phyloP scores from a whole-genome alignment of 2,329 filamentous ascomycete species.

The Xylaria digitata region DNA sequence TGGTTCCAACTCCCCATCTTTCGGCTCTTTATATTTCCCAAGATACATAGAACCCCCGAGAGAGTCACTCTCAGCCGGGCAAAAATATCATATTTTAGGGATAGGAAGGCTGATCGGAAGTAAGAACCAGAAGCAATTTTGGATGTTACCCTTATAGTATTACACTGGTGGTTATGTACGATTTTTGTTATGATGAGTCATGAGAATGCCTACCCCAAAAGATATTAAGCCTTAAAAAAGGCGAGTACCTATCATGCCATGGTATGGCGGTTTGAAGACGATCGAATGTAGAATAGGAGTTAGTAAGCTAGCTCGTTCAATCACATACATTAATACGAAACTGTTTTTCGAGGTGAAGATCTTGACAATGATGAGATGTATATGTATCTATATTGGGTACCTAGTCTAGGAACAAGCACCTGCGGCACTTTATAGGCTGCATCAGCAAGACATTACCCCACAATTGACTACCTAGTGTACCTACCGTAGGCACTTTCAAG shows the following conservation, averaged over 20 bases:
- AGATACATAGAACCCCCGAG: neutral
- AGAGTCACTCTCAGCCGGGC: neutral
- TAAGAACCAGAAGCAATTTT: neutral
- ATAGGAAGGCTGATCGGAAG: neutral
- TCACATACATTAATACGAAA: too few relatives aligned
- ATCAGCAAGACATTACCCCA: constrained; percentile 17
- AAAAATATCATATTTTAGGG: neutral
- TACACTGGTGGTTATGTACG: neutral
- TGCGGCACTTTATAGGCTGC: neutral
- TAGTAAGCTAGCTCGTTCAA: too few relatives aligned
- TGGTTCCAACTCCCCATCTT: neutral
- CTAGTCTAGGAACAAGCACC: too few relatives aligned
- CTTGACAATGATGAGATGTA: too few relatives aligned
- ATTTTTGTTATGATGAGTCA: neutral
- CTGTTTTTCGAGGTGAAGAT: neutral
- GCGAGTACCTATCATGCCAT: too few relatives aligned
- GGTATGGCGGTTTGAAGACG: neutral
- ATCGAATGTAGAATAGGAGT: neutral
- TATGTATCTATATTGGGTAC: too few relatives aligned
- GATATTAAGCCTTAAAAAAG: neutral
- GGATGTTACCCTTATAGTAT: neutral
- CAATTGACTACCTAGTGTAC: constrained; percentile 1
- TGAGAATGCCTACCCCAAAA: neutral
- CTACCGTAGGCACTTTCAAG: too few relatives aligned
- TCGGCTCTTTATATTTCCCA: neutral